Evolutionary conservation across 2,329 filamentous ascomycete species (phyloP), one percentile per base, ranked within the genome.

Genomic region (Periconia sp.): DNA sequence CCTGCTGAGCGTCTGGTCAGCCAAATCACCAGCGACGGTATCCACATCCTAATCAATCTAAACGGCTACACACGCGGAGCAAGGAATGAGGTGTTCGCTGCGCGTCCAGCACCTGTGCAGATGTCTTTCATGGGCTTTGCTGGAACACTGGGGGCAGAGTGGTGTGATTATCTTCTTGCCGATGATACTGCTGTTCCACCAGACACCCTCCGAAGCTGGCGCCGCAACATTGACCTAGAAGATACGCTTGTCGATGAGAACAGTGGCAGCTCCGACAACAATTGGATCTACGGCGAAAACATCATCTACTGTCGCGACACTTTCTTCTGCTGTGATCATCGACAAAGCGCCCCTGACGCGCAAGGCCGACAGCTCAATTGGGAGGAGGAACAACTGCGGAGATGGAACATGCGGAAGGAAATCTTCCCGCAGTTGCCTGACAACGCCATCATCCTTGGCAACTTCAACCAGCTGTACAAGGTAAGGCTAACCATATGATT

Each of bases 81-180:
- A n/a, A 84, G 92, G 17, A 99, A 99, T 58, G 94, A 99, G 65
- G 87, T 99, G 4, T 99, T 99, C 68, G 94, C 94, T 16, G 94
- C 94, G 16, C 84, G 95, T 18, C 90, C 94, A 12, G 91, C 92
- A 2, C 94, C 94, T 0, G 90, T 99, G 30, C 94, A 99, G 56
- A 99, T 99, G 94, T 96, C 94, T 0, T 99, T 99, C 63, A 99
- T 99, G 94, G 94, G 94, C 0, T 99, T 99, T 66, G 94, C 94
- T 0, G 94, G 94, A 8, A 96, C 92, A 0, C 76, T 99, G 1
- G 94, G 94, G 5, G 94, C 94, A 3, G 94, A 99, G 66, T 99
- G 94, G 94, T 99, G 94, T 58, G 94, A 99, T 67, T 99, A 99
- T 63, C 85, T 99, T 12, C 81, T 97, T 18, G 92, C 94, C 3